Conservation (phyloP, 192 early-diverging fungal genomes). For the Gamsiella multidivaricata region DNA sequence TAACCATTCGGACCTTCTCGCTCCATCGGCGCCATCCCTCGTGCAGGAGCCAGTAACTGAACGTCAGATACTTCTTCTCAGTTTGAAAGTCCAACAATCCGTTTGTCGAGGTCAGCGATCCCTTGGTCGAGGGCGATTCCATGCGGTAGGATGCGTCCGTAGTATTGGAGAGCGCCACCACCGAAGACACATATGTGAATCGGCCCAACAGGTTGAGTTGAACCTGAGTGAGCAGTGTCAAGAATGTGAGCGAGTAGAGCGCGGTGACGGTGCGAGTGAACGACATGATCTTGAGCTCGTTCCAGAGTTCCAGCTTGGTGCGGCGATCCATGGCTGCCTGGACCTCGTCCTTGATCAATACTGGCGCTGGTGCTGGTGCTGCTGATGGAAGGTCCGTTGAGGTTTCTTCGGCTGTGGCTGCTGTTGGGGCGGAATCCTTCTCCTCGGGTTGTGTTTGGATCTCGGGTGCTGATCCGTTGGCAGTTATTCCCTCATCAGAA, state of each 20-base stretch:
- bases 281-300: conserved; percentile 88
- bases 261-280: conserved; percentile 89
- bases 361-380: background rate
- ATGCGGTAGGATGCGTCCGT: conserved; percentile 61
- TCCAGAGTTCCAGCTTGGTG: conserved; percentile 83
- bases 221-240: conserved; percentile 85
- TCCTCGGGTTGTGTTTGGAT: background rate
- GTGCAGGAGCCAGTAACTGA: conserved; percentile 93
- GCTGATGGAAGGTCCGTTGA: background rate
- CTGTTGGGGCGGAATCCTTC: background rate
- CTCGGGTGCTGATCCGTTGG: conserved; percentile 14
- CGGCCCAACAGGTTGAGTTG: conserved; percentile 94
- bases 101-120: conserved; percentile 27
- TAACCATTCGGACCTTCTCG: conserved; percentile 72
- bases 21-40: conserved; percentile 83
- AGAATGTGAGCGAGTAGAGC: conserved; percentile 86
- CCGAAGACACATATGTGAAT: conserved; percentile 86
- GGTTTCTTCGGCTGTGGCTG: background rate
- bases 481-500: background rate
- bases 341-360: conserved; percentile 13
- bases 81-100: conserved; percentile 61
- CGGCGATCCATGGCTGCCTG: conserved; percentile 50
- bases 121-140: conserved; percentile 39
- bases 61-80: conserved; percentile 89
- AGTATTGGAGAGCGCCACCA: conserved; percentile 63